Base-by-base conservation (phyloP, 345 rosid species). In the Euclidium syriacum region DNA sequence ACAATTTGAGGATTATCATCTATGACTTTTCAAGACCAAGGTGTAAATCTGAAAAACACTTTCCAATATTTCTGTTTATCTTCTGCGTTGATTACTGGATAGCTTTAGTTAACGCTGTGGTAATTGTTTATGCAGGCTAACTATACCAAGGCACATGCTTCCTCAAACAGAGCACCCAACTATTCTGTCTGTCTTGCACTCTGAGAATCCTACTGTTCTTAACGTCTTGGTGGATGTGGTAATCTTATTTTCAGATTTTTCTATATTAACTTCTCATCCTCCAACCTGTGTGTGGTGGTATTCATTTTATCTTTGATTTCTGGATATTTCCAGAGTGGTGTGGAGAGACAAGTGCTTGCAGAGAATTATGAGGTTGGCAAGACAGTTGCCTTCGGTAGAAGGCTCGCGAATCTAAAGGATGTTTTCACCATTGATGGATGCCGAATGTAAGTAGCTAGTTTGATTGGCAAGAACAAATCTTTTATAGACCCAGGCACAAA, bases 161-260 rank as follows among this genome's bases (percentile, higher is more conserved):
- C 98, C 98, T 17, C 86, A 72, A 54, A 88, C 92, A 19, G 77
- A 72, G 47, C 89, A 84, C 58, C 95, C 91, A 24, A 88, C 96
- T 36, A 75, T 86, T 59, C 81, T 85, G 8, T 83, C 90, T 59
- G 81, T 83, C 73, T 35, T 91, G 30, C 70, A 74, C 20, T 79
- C 90, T 43, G 91, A 86, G 62, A 83, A 78, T 73, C 81, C 76
- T 55, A 88, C 95, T 11, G 81, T 91, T 58, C 58, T 83, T 30
- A 91, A 91, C 78, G 98, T 91, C 61, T 77, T 91, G 71, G 87
- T 91, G 74, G 96, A 91, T 69, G 29, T 81, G 95, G 98, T 91
- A 83, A 77, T 64, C 51, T 69, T 42, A 35, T 24, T 46, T 41
- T 17, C 16, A 25, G 19, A 47, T 16, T 26, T 24, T 66, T 25